Conservation (phyloP, 139 green algal species). For the Chlorella sorokiniana region DNA sequence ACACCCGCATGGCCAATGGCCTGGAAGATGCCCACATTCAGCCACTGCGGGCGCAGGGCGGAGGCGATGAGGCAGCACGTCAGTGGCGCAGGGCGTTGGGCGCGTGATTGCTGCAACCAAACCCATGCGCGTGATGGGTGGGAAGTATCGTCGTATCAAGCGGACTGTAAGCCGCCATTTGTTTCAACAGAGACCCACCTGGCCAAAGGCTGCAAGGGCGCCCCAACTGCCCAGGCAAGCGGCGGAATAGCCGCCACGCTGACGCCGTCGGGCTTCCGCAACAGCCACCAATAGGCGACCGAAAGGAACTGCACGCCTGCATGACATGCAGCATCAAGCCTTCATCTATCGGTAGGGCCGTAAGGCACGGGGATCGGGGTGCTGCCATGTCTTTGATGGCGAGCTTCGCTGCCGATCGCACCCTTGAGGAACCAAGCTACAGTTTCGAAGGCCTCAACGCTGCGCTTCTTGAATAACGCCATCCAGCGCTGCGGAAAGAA, state of each 20-base stretch:
- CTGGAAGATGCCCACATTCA: conserved; percentile 78
- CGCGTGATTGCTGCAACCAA: too few relatives aligned
- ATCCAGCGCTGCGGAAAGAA: conserved; percentile 55
- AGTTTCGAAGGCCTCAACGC: conserved; percentile 57
- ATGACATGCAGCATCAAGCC: not conserved
- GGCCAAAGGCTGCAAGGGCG: conserved; percentile 34
- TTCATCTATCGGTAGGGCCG: not conserved
- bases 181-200: too few relatives aligned
- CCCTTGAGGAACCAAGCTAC: conserved; percentile 63
- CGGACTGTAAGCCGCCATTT: too few relatives aligned
- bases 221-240: conserved; percentile 26
- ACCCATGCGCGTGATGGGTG: too few relatives aligned
- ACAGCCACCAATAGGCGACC: conserved; percentile 55
- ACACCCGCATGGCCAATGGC: conserved; percentile 77
- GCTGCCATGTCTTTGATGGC: not conserved
- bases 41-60: conserved; percentile 49
- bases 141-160: too few relatives aligned
- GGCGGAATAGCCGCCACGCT: conserved; percentile 45
- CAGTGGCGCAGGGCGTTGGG: not conserved
- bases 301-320: conserved; percentile 42
- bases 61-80: not conserved
- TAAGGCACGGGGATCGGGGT: not conserved
- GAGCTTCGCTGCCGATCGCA: conserved; percentile 9
- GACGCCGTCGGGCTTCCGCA: conserved; percentile 40
- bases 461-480: conserved; percentile 47